Conservation (phyloP, 2,329 filamentous ascomycete genomes). For the Beauveria sp. region DNA sequence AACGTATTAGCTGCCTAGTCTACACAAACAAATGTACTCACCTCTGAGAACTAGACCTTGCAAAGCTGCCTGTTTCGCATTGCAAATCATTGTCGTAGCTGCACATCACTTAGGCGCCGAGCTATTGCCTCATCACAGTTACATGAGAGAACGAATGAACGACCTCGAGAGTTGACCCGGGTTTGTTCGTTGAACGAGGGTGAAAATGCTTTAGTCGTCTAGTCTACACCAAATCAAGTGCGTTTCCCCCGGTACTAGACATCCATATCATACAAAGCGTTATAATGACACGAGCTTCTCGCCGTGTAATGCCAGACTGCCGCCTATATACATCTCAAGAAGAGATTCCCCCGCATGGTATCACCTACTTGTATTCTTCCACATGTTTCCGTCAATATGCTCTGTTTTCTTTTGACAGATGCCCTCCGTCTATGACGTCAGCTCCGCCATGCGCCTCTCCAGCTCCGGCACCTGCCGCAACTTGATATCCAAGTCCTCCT, state of each 20-base stretch:
- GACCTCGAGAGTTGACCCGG: too few species aligned
- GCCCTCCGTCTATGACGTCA: slow-evolving; percentile 37
- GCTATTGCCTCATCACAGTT: too few species aligned
- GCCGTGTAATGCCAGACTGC: neutral
- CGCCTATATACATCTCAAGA: slow-evolving; percentile 1
- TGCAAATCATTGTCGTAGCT: too few species aligned
- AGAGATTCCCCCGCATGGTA: neutral
- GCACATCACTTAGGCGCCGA: too few species aligned
- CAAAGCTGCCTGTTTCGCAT: too few species aligned
- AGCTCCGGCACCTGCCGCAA: slow-evolving; percentile 81
- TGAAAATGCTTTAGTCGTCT: neutral
- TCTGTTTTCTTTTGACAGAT: neutral
- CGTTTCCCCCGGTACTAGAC: neutral
- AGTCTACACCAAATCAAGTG: neutral
- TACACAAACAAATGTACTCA: too few species aligned
- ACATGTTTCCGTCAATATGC: neutral
- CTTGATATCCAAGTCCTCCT: slow-evolving; percentile 83
- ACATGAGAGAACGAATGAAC: too few species aligned
- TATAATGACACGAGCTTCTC: neutral
- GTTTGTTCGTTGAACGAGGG: too few species aligned
- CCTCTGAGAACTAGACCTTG: too few species aligned
- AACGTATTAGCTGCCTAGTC: too few species aligned
- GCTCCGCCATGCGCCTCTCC: slow-evolving; percentile 74
- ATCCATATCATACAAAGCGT: slow-evolving; percentile 7
- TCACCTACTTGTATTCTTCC: neutral